Evolutionary conservation across 108 stramenopile species (phyloP).

Genomic region (Chaetoceros muelleri): DNA sequence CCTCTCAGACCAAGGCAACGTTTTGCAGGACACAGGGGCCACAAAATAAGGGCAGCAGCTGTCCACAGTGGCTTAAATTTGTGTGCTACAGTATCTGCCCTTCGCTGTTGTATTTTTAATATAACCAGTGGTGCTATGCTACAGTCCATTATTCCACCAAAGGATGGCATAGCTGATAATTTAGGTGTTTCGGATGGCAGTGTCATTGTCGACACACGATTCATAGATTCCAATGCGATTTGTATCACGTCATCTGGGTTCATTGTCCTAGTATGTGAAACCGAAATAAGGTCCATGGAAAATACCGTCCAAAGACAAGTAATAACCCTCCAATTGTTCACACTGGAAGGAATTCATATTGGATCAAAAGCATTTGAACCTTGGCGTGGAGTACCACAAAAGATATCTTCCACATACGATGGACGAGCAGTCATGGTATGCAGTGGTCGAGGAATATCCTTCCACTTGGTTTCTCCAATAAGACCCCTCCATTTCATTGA

Average conservation of each 20-base stretch:
- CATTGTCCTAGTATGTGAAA: constrained; percentile 71
- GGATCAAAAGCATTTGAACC: constrained; percentile 59
- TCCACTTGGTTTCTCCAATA: constrained; percentile 65
- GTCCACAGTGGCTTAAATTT: constrained; percentile 58
- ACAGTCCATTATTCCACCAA: constrained; percentile 55
- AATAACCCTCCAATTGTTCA: constrained; percentile 63
- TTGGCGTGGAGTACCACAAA: constrained; percentile 58
- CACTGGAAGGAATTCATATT: constrained; percentile 61
- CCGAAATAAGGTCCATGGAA: constrained; percentile 16
- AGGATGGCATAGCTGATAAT: constrained; percentile 16
- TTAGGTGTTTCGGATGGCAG: not conserved
- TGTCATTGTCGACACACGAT: constrained; percentile 24
- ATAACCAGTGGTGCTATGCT: constrained; percentile 76
- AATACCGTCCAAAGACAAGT: constrained; percentile 33
- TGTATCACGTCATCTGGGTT: constrained; percentile 72
- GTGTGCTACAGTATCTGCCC: constrained; percentile 61
- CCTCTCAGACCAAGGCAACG: constrained; percentile 67
- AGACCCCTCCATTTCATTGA: constrained; percentile 65
- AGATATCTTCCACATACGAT: constrained; percentile 55
- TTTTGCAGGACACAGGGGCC: constrained; percentile 56
- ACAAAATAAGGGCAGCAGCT: constrained; percentile 51
- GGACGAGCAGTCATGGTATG: constrained; percentile 79
- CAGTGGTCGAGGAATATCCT: constrained; percentile 55
- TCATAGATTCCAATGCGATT: constrained; percentile 54
- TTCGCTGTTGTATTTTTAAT: constrained; percentile 62